A percentile compares a stretch with the other conserved stretches of the same genome.
Evolutionary conservation across 75 land plant species (phyloP).

Genomic region (Pinus taeda): DNA sequence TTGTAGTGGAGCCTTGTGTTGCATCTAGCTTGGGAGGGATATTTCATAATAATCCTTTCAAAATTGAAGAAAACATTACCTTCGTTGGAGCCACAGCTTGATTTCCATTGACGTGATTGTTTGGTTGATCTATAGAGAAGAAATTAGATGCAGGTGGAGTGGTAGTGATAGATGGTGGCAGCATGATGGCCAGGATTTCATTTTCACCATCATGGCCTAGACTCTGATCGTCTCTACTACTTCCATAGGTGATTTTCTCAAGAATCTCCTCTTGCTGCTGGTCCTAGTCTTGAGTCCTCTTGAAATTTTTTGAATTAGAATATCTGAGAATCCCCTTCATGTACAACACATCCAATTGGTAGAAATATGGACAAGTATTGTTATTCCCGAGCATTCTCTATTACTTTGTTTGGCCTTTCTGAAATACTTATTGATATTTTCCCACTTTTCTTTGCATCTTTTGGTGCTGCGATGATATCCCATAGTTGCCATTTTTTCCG

Average conservation of each 20-base stretch:
- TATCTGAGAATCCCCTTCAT: not conserved
- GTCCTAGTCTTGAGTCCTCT: not conserved
- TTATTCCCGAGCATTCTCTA: slow-evolving; percentile 41
- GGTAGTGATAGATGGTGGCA: not conserved
- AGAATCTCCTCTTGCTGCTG: slow-evolving; percentile 8
- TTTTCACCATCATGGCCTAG: not conserved
- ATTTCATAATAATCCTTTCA: not conserved
- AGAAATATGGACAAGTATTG: slow-evolving; percentile 74
- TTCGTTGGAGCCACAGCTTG: not conserved
- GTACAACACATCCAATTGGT: slow-evolving; percentile 59
- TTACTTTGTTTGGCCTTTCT: slow-evolving; percentile 48
- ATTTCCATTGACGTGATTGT: not conserved
- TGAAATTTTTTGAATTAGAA: not conserved
- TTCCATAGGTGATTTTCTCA: not conserved
- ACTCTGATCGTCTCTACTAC: not conserved
- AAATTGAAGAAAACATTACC: not conserved
- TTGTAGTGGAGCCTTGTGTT: no score
- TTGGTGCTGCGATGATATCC: slow-evolving; percentile 61
- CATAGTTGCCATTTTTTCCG: slow-evolving; percentile 37
- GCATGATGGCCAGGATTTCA: slow-evolving; percentile 6
- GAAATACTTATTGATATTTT: slow-evolving; percentile 89
- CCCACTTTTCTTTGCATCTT: slow-evolving; percentile 92
- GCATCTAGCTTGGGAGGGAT: not conserved
- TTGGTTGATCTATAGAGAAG: not conserved
- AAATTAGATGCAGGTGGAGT: not conserved